phyloP scores from a whole-genome alignment of 108 stramenopile genomes.

The Bacterosira constricta region DNA sequence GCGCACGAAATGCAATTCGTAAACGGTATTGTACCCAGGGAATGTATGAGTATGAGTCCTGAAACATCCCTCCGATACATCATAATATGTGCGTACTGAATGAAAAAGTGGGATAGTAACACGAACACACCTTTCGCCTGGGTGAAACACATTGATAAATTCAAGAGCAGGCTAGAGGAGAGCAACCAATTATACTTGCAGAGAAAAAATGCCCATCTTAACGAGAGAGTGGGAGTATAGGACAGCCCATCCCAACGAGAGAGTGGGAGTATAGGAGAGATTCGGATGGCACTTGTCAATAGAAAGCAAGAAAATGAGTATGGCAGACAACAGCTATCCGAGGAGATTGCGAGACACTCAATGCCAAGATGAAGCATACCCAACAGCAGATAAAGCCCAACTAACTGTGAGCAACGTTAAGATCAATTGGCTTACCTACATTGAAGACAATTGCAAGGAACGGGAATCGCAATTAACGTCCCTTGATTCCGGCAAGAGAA shows the following conservation, averaged over 20 bases:
- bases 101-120: constrained; percentile 24
- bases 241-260: no score
- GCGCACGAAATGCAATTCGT: constrained; percentile 34
- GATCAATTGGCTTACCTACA: constrained; percentile 13
- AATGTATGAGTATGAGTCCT: constrained; percentile 17
- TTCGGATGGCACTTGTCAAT: constrained; percentile 4
- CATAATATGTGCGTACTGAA: constrained; percentile 36
- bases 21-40: constrained; percentile 18
- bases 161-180: constrained; percentile 15
- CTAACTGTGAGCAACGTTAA: background rate
- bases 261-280: no score
- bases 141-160: constrained; percentile 4
- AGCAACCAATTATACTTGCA: constrained; percentile 5
- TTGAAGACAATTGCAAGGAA: constrained; percentile 12
- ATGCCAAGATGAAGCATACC: constrained; percentile 14
- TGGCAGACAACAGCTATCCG: constrained; percentile 17
- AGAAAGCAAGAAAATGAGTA: constrained; percentile 13
- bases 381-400: no score
- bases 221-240: constrained; percentile 2
- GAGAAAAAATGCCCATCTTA: constrained; percentile 15
- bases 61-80: constrained; percentile 39
- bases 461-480: constrained; percentile 6
- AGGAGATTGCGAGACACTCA: background rate
- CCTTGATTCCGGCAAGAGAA: background rate
- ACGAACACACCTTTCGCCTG: background rate